Conservation (phyloP, 176 grass and related monocot species). For the Oryza brachyantha region DNA sequence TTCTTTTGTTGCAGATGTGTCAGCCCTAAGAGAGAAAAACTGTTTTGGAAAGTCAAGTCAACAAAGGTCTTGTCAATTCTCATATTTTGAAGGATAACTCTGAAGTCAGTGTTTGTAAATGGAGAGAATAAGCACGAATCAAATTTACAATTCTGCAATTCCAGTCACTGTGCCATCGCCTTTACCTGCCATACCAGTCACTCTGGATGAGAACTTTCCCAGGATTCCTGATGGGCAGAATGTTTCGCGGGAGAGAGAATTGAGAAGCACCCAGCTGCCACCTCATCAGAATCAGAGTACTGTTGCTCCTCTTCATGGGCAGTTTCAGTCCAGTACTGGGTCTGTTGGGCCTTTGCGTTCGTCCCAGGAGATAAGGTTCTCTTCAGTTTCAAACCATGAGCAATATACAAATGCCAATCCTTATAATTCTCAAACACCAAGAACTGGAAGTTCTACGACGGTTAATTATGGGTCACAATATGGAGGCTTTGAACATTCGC, state of each 20-base stretch:
- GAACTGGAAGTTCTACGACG: conserved; percentile 16
- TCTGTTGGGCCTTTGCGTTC: conserved; percentile 47
- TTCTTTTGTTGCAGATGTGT: conserved; percentile 6
- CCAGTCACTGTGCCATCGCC: conserved; percentile 47
- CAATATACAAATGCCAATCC: conserved; percentile 29
- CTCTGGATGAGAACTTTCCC: conserved; percentile 43
- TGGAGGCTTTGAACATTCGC: conserved; percentile 37
- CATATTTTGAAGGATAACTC: not conserved
- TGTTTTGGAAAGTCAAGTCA: not conserved
- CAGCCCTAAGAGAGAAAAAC: conserved; percentile 19
- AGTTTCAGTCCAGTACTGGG: conserved; percentile 40
- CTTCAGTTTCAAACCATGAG: conserved; percentile 34
- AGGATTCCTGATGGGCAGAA: conserved; percentile 41
- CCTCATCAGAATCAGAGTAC: conserved; percentile 27
- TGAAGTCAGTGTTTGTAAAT: conserved; percentile 10
- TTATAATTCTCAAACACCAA: conserved; percentile 47
- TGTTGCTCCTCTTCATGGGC: conserved; percentile 19
- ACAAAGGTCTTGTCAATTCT: not conserved
- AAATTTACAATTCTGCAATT: conserved; percentile 34
- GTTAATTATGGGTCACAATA: conserved; percentile 40
- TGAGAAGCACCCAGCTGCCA: conserved; percentile 28
- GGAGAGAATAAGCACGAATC: conserved; percentile 50
- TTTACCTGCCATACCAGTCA: conserved; percentile 36
- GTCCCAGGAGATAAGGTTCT: conserved; percentile 36
- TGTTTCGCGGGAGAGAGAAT: conserved; percentile 43